Evolutionary conservation across 805 yeast species (phyloP), one percentile per base, ranked within the genome.

Genomic region (Kodamaea neixiangensis): DNA sequence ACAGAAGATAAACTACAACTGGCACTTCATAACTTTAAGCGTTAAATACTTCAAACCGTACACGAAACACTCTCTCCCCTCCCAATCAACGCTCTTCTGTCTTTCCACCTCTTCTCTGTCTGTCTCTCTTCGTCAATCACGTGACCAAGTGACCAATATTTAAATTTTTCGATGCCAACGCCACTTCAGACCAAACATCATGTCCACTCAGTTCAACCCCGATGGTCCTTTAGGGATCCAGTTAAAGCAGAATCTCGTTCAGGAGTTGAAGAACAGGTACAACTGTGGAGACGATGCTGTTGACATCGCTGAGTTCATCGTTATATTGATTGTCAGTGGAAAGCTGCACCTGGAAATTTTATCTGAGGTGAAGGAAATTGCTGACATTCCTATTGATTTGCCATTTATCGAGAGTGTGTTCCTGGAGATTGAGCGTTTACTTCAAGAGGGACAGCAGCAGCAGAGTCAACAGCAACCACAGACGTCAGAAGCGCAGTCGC

Each of bases 261-360:
- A 65, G 34, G 78, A 74, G 57, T 60, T 74, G 47, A 62, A 63
- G 34, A 67, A 62, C 49, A 64, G 70, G 41, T 73, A 57, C 58
- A 65, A 62, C 53, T 64, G 67, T 22, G 63, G 64, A 5, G 77
- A 72, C 43, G 78, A 74, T 52, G 76, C 78, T 17, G 67, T 69
- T 42, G 86, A 84, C 58, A 83, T 85, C 39, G 88, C 94, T 11
- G 94, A 87, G 65, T 87, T 80, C 61, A 82, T 87, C 50, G 77
- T 83, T n/a, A 78, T 86, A 41, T 72, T 87, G 65, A 85, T 87
- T 54, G 83, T 85, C 11, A 86, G 85, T 57, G 83, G 85, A 58
- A 82, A 85, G 60, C 70, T 82, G 5, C 79, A 85, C 10, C 76
- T 73, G 14, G 87, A 83, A 48, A 84, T 87, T 33, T 76, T 79